Conservation (phyloP, 768 basidiomycete genomes). For the Termitomyces sp. region DNA sequence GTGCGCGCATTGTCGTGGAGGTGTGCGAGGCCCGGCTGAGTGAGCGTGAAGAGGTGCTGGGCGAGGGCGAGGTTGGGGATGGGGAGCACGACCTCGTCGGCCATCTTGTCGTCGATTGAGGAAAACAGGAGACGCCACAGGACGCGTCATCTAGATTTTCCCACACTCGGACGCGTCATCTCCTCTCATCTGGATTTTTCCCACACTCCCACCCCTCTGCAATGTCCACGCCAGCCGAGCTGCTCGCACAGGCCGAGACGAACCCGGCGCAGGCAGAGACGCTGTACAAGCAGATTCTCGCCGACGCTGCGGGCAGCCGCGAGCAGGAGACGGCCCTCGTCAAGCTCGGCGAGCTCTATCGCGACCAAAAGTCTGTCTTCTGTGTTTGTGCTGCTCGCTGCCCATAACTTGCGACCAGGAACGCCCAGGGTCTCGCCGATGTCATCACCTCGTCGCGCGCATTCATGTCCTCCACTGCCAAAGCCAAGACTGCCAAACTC, state of each 20-base stretch:
- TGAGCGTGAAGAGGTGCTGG: constrained; percentile 73
- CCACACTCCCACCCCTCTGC: background rate
- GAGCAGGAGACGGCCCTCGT: constrained; percentile 84
- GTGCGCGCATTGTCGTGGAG: constrained; percentile 64
- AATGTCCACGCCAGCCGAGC: constrained; percentile 30
- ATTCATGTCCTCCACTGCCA: constrained; percentile 92
- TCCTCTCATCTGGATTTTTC: too few relatives aligned
- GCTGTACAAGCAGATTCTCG: constrained; percentile 69
- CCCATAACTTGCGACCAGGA: constrained; percentile 42
- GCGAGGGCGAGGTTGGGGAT: constrained; percentile 83
- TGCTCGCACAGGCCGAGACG: constrained; percentile 53
- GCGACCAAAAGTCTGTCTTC: constrained; percentile 64
- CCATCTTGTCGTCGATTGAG: constrained; percentile 39
- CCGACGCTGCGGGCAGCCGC: constrained; percentile 43
- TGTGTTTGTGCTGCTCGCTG: background rate
- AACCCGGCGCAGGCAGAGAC: constrained; percentile 61
- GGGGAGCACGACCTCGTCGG: constrained; percentile 79
- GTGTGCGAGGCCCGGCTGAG: constrained; percentile 49
- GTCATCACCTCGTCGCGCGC: constrained; percentile 78
- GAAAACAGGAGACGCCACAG: background rate
- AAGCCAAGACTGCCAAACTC: constrained; percentile 95
- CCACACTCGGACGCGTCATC: constrained; percentile 27
- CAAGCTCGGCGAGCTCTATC: constrained; percentile 81
- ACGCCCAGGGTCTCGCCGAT: constrained; percentile 79
- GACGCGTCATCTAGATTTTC: constrained; percentile 31